These are phyloP conservation scores for Artemisia tridentata DNA, from an alignment of 129 eudicot genomes.

Conservation along the genomic window DNA sequence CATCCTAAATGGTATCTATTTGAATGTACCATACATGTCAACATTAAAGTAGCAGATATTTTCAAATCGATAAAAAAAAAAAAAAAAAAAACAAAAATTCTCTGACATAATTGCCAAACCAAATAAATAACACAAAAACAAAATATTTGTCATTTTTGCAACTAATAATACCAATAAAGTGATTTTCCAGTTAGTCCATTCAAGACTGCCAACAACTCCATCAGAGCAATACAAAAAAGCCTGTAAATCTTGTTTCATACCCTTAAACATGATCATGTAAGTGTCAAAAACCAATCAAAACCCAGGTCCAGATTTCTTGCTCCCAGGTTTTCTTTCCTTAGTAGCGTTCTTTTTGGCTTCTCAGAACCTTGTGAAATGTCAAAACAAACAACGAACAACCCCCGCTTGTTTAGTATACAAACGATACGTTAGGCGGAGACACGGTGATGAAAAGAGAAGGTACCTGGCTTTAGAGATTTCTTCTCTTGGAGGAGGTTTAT, in stretches of 20 bases:
- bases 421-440: no score
- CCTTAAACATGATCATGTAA: background rate
- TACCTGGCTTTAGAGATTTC: constrained; percentile 74
- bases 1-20: no score
- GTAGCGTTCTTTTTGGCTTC: constrained; percentile 37
- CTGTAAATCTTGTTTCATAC: background rate
- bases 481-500: constrained; percentile 57
- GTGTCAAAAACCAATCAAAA: constrained; percentile 18
- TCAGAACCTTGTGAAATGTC: constrained; percentile 10
- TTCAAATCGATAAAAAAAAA: no score
- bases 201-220: background rate
- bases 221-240: background rate
- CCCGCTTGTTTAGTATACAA: no score
- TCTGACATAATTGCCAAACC: background rate
- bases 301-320: constrained; percentile 17
- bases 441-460: background rate
- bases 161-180: background rate
- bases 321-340: constrained; percentile 23
- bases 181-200: background rate
- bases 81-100: background rate
- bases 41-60: background rate
- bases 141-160: background rate
- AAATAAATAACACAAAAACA: background rate
- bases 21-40: no score
- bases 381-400: background rate